Evolutionary conservation across 257 asterid genomes (phyloP), one percentile per base, ranked within the genome.

Genomic region (Oldenlandia corymbosa): DNA sequence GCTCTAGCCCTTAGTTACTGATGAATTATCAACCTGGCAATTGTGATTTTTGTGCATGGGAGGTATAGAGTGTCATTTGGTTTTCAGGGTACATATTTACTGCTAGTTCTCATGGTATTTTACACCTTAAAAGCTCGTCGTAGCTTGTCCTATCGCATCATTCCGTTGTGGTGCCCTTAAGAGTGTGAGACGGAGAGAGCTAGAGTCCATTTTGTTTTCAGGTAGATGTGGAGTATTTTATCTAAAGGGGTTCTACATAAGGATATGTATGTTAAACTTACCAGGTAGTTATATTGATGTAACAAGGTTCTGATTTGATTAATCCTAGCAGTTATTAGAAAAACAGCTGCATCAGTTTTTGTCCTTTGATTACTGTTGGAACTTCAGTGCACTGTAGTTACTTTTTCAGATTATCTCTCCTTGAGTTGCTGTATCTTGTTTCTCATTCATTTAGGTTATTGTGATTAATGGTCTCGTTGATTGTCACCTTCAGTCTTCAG

Each of bases 371-470:
- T 20, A 23, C 34, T 50, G 59, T 58, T 17, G 23, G n/a, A 23
- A 23, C 6, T 37, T 24, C 34, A 16, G 61, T 51, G n/a, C n/a
- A n/a, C 24, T 5, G 23, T 8, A 28, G 23, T 54, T 13, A 41
- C 60, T 34, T 21, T 28, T 48, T 7, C 12, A 27, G 5, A 20
- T 12, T 53, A 30, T 17, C 61, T 30, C 43, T 42, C 47, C 32
- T 34, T 39, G 13, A 58, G 21, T 18, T 39, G 59, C 41, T 58
- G 39, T 59, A 32, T 47, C 60, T 13, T 64, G 48, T 53, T 36
- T 28, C 39, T 4, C 39, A 59, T 18, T 39, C 7, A 59, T 12
- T 60, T 60, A 1, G 36, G 20, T 59, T 59, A 2, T 32, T 21
- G 32, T 55, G 27, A 26, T 20, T 39, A 21, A 32, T 70, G 12